Conservation (phyloP, 139 green algal genomes). For the Picochlorum sp. region DNA sequence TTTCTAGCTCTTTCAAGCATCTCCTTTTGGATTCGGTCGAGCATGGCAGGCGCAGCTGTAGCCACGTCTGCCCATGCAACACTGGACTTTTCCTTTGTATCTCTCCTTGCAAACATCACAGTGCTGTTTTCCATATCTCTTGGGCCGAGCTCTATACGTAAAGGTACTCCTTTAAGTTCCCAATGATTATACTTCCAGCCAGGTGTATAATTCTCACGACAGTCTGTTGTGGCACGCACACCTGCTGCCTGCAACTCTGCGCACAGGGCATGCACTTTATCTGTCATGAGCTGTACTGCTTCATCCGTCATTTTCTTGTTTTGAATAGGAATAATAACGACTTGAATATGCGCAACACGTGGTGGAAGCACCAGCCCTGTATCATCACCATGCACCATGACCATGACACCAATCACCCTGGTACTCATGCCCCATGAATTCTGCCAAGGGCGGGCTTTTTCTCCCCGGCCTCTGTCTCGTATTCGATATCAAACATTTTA, state of each 20-base stretch:
- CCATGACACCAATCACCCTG: constrained; percentile 91
- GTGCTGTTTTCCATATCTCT: constrained; percentile 79
- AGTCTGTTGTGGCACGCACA: constrained; percentile 71
- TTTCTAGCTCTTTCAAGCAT: constrained; percentile 60
- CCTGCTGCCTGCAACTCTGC: constrained; percentile 37
- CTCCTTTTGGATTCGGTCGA: constrained; percentile 50
- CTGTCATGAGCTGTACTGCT: constrained; percentile 39
- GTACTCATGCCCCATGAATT: constrained; percentile 97
- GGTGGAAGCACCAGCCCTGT: constrained; percentile 94
- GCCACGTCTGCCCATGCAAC: constrained; percentile 67
- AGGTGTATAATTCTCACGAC: constrained; percentile 91
- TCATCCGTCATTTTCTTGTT: constrained; percentile 62
- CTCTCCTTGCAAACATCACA: constrained; percentile 76
- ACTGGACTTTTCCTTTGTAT: constrained; percentile 86
- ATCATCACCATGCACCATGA: constrained; percentile 98
- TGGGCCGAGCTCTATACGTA: constrained; percentile 90
- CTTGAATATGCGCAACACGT: constrained; percentile 70
- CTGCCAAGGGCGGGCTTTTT: constrained; percentile 77
- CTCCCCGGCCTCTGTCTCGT: constrained; percentile 68
- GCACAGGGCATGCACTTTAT: constrained; percentile 31
- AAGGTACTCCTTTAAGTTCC: constrained; percentile 91
- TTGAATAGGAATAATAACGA: constrained; percentile 81
- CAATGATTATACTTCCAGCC: constrained; percentile 99
- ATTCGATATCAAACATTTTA: constrained; percentile 83
- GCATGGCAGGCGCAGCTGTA: constrained; percentile 27